Evolutionary conservation across 1,284 basidiomycete genomes (phyloP), one percentile per base, ranked within the genome.

Genomic region (Hortiboletus rubellus): DNA sequence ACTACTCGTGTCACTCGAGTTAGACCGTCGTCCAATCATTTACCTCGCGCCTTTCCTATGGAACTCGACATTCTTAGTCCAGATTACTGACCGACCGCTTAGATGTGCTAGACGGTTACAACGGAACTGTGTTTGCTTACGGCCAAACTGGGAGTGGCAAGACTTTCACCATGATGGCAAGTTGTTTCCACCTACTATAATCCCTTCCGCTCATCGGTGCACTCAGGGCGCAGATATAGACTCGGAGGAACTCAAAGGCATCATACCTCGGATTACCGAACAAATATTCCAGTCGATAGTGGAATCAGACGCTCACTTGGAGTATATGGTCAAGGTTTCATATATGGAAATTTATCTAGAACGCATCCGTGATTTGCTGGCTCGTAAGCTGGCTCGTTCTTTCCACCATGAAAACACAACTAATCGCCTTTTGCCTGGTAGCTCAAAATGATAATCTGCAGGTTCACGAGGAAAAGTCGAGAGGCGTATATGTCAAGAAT

Each of bases 281-380:
- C 96, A 99, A 75, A 98, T 99, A 73, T 99, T 99, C 73, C 91
- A 95, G 61, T 95, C 94, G 54, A 99, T 99, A 73, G 88, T 97
- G 63, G 87, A 93, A 66, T 97, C 96, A 55, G 96, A 98, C 66
- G 85, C 93, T 42, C 93, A 94, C 72, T 80, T 99, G 61, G 97
- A 99, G 75, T 99, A 99, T 74, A 86, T 98, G 57, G 97, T 99
- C 74, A 99, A 99, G 78, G 97, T 99, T 54, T 98, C 95, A 38
- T 99, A 99, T 75, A 98, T 99, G 95, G 97, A 99, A 75, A 99
- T 99, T 64, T 99, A 99, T 77, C 85, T 99, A 71, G 97, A 99
- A 77, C 86, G 89, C 63, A 96, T 99, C 66, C 86, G 96, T 57
- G 97, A 99, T 82, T 76, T 99, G 59, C 83, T 99, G 55, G 91